Evolutionary conservation across 768 basidiomycete species (phyloP), one percentile per base, ranked within the genome.

Genomic region (Pluteus cervinus): DNA sequence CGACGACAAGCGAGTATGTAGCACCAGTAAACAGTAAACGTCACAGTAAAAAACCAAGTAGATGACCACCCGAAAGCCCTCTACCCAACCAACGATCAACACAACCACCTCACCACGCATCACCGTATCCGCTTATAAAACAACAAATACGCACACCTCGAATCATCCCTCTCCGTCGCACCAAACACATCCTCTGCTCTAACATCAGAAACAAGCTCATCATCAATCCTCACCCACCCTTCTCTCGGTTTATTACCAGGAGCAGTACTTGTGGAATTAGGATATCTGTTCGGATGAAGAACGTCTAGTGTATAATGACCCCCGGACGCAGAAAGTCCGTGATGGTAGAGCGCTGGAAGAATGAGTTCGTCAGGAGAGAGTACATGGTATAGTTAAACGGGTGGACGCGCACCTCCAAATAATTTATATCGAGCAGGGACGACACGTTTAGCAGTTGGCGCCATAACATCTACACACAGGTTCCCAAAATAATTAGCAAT

Each of bases 251-350:
- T 69, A 4, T 52, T 47, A 18, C 36, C 31, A 7, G 54, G 29
- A 24, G 60, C 54, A 18, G 53, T 50, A 39, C 45, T 52, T 7
- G 70, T n/a, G n/a, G n/a, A n/a, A n/a, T n/a, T n/a, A n/a, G n/a
- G 62, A 55, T 71, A 75, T 24, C 80, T 69, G 45, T 75, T 74
- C 3, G 83, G 85, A 48, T 88, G 82, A 2, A 93, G 65, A 7
- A 93, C 85, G 50, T 91, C 86, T 32, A 94, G 75, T 2, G 93
- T 98, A 63, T 97, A 98, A 59, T 97, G 94, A 1, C 94, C 94
- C 3, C 92, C 91, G 1, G 82, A 81, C 0, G 94, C 90, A 5
- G 87, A 86, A 20, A 71, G 66, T 2, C 94, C 94, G 48, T 99
- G 93, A 56, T 99, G 94, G 58, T 97, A 97, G 9, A 97, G 62